These are phyloP conservation scores for Huntiella savannae DNA, from an alignment of 2,329 filamentous ascomycete genomes.

Conservation along the genomic window DNA sequence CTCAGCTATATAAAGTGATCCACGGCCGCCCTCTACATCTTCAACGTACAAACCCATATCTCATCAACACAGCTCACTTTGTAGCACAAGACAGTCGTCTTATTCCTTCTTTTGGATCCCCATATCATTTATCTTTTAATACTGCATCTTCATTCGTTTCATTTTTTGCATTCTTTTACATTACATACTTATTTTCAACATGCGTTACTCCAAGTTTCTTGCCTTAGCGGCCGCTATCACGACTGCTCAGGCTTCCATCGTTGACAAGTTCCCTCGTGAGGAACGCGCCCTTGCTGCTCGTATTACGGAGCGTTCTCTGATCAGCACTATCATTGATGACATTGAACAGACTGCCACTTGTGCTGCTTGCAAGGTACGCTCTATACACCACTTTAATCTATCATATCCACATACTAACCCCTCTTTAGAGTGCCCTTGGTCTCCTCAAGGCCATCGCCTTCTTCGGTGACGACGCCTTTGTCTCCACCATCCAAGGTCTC, in stretches of 20 bases:
- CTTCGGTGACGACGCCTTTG: conserved; percentile 24
- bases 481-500: conserved; percentile 17
- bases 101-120: not conserved
- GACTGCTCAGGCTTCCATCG: not conserved
- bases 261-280: conserved; percentile 3
- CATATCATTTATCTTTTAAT: not conserved
- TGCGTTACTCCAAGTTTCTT: conserved; percentile 5
- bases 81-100: not conserved
- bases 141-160: not conserved
- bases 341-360: conserved; percentile 15
- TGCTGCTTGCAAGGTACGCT: conserved; percentile 15
- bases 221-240: not conserved
- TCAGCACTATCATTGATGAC: conserved; percentile 13
- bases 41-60: too few species aligned
- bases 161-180: not conserved
- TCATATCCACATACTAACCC: conserved; percentile 8
- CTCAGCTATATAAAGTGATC: too few species aligned
- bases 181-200: not conserved
- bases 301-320: conserved; percentile 4
- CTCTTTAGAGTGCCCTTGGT: conserved; percentile 7
- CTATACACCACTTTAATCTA: too few species aligned
- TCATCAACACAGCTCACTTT: too few species aligned
- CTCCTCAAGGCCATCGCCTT: conserved; percentile 25
- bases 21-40: too few species aligned
- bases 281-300: conserved; percentile 2